Evolutionary conservation across 106 monocot genomes (phyloP), one percentile per base, ranked within the genome.

Genomic region (Cymbidium sinense): DNA sequence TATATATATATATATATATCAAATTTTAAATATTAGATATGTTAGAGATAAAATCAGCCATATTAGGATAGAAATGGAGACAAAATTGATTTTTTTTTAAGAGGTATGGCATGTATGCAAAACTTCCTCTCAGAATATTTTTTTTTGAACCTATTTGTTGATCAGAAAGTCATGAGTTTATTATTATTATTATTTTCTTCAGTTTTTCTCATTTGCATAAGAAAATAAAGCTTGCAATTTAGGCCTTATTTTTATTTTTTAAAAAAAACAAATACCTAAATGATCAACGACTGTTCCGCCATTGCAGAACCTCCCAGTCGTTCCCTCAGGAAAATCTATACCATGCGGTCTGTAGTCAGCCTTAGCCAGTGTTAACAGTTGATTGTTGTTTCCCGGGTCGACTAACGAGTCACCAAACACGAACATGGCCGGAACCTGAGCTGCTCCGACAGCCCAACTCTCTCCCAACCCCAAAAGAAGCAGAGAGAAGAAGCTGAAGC

Each of bases 341-440:
- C 87, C 87, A 44, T 87, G 75, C 0, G 87, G 87, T 4, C 39
- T 76, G 29, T 79, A 84, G 77, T 87, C 73, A 2, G 87, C 87
- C 52, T 77, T 87, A 12, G 87, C 87, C 2, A 87, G 50, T 1
- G 81, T 82, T 2, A 50, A 8, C 7, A 87, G 76, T 51, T 84
- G 64, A 72, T 87, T 87, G 8, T 87, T 87, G 39, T 87, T 87
- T 44, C 87, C 87, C 0, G 87, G 84, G 64, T 87, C 87, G 5
- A 79, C 28, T 47, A 87, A 82, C 2, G 87, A 87, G 35, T 87
- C 87, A 3, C 87, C 87, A 13, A 87, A 87, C 55, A 81, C 84
- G 11, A 84, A 87, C 81, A 82, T 84, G 4, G 84, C 84, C 23
- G 87, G 84, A 41, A 82, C 76, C 44, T 86, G 82, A 51, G 71